Conservation (phyloP, 2,329 filamentous ascomycete genomes). For the Sporothrix protearum region DNA sequence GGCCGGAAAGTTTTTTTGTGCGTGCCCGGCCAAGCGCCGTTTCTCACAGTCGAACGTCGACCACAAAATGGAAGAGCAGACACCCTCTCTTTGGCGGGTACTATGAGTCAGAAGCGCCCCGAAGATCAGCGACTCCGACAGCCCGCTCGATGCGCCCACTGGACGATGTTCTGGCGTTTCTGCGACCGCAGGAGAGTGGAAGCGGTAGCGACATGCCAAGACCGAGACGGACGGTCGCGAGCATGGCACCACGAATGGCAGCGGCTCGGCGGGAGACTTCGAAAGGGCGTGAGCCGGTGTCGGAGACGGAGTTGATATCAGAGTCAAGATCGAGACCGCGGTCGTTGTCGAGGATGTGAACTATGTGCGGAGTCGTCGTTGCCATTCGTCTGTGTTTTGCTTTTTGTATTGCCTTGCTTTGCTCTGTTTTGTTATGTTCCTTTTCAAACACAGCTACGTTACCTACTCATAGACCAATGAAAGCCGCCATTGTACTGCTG, state of each 20-base stretch:
- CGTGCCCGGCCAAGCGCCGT: not conserved
- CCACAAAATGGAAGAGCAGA: not conserved
- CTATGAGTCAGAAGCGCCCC: not conserved
- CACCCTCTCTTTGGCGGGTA: not conserved
- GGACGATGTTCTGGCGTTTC: slow-evolving; percentile 10
- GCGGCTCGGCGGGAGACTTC: not conserved
- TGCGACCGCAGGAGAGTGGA: not conserved
- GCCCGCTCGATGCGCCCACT: not conserved
- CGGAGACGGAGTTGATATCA: not conserved
- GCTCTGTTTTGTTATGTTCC: not conserved
- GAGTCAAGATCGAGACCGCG: not conserved
- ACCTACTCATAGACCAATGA: not conserved
- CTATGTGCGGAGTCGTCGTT: not conserved
- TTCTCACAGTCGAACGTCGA: not conserved
- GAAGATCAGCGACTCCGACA: not conserved
- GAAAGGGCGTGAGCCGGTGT: not conserved
- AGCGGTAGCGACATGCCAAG: not conserved
- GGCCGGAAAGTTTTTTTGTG: not conserved
- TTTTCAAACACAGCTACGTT: not conserved
- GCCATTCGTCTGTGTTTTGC: not conserved
- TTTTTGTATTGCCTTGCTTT: no score
- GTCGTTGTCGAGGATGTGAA: not conserved
- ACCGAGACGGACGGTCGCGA: not conserved
- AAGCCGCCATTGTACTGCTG: not conserved
- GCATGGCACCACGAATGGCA: slow-evolving; percentile 14